Evolutionary conservation across 495 filamentous ascomycete genomes (phyloP).

Genomic region (Lophium mytilinum): DNA sequence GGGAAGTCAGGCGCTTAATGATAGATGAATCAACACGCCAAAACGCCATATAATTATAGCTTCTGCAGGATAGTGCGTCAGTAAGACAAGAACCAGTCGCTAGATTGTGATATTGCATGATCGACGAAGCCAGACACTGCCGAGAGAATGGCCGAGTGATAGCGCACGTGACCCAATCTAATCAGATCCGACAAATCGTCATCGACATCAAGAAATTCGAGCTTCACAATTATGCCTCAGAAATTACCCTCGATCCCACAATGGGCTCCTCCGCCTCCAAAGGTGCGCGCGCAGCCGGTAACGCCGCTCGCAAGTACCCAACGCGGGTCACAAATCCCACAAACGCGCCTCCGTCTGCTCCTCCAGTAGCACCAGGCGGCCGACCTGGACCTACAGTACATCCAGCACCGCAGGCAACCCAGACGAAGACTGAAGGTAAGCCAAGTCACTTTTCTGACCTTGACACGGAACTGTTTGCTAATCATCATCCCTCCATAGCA

Average conservation of each 20-base stretch:
- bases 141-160: no score
- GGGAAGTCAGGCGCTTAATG: no score
- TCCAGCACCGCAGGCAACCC: constrained; percentile 29
- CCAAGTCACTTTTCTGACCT: not conserved
- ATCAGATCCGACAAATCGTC: no score
- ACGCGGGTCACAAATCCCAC: constrained; percentile 37
- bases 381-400: constrained; percentile 32
- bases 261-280: constrained; percentile 63
- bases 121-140: no score
- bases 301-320: constrained; percentile 50
- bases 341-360: constrained; percentile 22
- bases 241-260: not conserved
- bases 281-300: constrained; percentile 46
- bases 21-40: no score
- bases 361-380: constrained; percentile 19
- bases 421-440: constrained; percentile 30
- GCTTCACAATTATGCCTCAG: no score
- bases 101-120: no score
- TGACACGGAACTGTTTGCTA: not conserved
- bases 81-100: no score
- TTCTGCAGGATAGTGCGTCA: no score
- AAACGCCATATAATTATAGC: no score
- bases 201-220: no score
- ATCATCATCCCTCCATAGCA: constrained; percentile 33
- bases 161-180: no score